phyloP scores from a whole-genome alignment of 2,329 filamentous ascomycete species.

The Purpureocillium takamizusanense region DNA sequence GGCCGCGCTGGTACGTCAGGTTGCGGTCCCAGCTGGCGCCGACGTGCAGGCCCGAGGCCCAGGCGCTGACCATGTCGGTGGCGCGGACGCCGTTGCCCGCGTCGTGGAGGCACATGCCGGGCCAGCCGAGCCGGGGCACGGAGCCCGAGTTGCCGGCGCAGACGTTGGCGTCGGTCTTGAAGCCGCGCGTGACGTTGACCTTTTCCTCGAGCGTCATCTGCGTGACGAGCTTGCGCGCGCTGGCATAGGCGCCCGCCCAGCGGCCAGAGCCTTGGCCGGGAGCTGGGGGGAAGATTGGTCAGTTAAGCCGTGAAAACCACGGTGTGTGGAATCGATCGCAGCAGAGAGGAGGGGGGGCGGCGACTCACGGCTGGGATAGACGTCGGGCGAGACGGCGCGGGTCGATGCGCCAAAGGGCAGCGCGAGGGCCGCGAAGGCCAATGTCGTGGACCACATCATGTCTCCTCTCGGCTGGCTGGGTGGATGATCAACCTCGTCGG shows the following conservation, averaged over 20 bases:
- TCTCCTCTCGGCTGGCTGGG: no score
- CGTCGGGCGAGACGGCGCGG: slow-evolving; percentile 11
- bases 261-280: slow-evolving; percentile 20
- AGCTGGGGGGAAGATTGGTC: slow-evolving; percentile 13
- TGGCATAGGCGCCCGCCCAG: slow-evolving; percentile 51
- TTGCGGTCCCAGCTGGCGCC: slow-evolving; percentile 45
- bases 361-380: slow-evolving; percentile 14
- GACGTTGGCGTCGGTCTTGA: slow-evolving; percentile 39
- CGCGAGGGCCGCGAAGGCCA: neutral
- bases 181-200: slow-evolving; percentile 40
- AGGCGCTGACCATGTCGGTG: slow-evolving; percentile 38
- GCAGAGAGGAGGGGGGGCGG: no score
- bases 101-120: slow-evolving; percentile 39
- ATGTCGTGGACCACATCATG: neutral
- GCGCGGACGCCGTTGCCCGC: slow-evolving; percentile 39
- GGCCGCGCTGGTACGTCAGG: slow-evolving; percentile 40
- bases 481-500: no score
- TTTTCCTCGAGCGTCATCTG: slow-evolving; percentile 61
- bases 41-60: slow-evolving; percentile 36
- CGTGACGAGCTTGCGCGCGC: slow-evolving; percentile 45
- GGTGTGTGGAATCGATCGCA: no score
- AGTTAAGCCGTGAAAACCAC: no score
- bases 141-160: slow-evolving; percentile 38
- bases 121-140: slow-evolving; percentile 34
- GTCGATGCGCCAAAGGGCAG: slow-evolving; percentile 3